These are phyloP conservation scores for Echeveria elegans DNA, from an alignment of 164 flowering plant genomes.

Conservation along the genomic window DNA sequence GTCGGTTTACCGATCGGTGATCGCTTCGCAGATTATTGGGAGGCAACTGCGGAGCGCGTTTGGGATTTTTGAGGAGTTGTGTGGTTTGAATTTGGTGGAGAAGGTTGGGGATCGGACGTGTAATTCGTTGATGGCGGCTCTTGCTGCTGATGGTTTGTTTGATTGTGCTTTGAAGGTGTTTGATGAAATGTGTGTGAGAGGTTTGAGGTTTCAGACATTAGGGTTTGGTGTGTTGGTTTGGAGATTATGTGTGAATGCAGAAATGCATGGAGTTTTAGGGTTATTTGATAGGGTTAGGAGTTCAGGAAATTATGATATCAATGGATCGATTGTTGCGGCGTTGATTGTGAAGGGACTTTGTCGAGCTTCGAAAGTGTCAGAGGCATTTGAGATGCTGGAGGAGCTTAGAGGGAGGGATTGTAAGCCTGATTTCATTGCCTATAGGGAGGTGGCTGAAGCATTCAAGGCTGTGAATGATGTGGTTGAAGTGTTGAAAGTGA, in stretches of 20 bases:
- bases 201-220: constrained; percentile 36
- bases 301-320: constrained; percentile 20
- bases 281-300: constrained; percentile 42
- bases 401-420: constrained; percentile 61
- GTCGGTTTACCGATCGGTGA: constrained; percentile 29
- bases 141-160: constrained; percentile 49
- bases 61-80: constrained; percentile 27
- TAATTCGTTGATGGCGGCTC: constrained; percentile 63
- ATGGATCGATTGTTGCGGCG: constrained; percentile 66
- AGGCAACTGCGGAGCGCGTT: constrained; percentile 42
- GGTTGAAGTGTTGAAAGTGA: constrained; percentile 43
- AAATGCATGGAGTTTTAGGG: constrained; percentile 25
- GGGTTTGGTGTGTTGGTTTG: constrained; percentile 82
- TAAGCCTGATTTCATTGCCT: constrained; percentile 94
- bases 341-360: constrained; percentile 75
- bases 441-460: constrained; percentile 64
- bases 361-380: constrained; percentile 30
- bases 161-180: constrained; percentile 39
- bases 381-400: constrained; percentile 48
- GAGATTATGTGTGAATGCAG: constrained; percentile 33
- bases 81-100: constrained; percentile 7
- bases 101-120: constrained; percentile 34
- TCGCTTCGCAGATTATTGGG: constrained; percentile 28
- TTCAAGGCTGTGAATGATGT: constrained; percentile 38
- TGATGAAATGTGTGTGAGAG: constrained; percentile 42